Evolutionary conservation across 805 yeast species (phyloP), one percentile per base, ranked within the genome.

Genomic region (Brettanomyces anomalus): DNA sequence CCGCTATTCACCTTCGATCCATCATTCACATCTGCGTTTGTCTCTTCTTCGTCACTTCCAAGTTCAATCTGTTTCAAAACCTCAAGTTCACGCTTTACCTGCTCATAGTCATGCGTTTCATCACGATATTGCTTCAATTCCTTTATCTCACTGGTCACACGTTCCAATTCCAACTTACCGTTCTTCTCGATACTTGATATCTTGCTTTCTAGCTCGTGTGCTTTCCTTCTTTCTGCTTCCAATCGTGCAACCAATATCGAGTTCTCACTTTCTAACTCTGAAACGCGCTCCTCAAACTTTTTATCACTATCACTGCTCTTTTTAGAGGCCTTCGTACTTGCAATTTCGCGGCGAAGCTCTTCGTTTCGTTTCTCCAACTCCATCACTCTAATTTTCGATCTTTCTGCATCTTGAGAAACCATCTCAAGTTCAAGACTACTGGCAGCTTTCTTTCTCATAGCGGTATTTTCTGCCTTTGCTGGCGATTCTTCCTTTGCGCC

Each of bases 311-410:
- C 71, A 42, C 64, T 64, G 20, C 72, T 49, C 49, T 57, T 71
- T 49, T 65, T 73, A 55, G 54, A 67, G 49, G 61, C 76, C 4
- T 61, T 62, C 8, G 59, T 69, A 42, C 73, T 70, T 35, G 82
- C 74, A 41, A 88, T 59, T 43, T 83, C 83, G 15, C 77, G 68
- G 45, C 86, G 74, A 42, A 88, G 66, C 40, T 81, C 80, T 54
- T 84, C 85, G 54, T 87, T 89, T 46, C 95, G 70, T 47, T 74
- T 74, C 57, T 87, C 95, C 42, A 88, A 71, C 52, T 82, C 87
- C 40, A 76, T 57, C 1, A 79, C 73, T 44, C 93, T 72, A 42
- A 76, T 64, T 51, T 85, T 84, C 36, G 85, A 74, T 21, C 77
- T 61, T 54, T 85, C 93, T 4, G 83, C 73, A 52, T 89, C 96